Base-by-base conservation (phyloP, 2,329 filamentous ascomycete species). In the Colletotrichum echinochloae region DNA sequence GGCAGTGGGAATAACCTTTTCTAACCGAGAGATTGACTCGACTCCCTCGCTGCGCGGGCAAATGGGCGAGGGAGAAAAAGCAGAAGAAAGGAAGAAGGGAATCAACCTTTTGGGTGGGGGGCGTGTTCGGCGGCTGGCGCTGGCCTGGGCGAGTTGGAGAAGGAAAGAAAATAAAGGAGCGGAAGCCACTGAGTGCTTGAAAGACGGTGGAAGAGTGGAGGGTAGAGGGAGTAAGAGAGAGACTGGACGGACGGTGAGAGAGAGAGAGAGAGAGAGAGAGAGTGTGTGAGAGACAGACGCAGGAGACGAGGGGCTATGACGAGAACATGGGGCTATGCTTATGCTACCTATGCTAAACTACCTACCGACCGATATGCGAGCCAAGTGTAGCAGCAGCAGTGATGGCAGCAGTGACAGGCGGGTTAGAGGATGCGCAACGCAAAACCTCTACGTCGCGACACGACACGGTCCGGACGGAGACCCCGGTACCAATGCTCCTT, bases 161-260 rank as follows among this genome's bases (percentile, higher is more conserved):
- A 48, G 28, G 26, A 44, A 44, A 44, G 41, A 18, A 33, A 48
- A 46, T 33, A 35, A 46, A 44, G 44, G 28, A 65, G 60, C 51
- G 60, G 60, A 41, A 49, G 41, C 48, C 14, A 9, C 14, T 5
- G 52, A 51, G 51, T 28, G 33, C 26, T n/a, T 18, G 41, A 33
- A 35, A 44, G 39, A 46, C 20, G 30, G 26, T 18, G 41, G 41
- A 26, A 28, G 33, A 46, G 30, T 30, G n/a, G 23, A 33, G 23
- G 33, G 49, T n/a, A 11, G 30, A 14, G 20, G 16, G 51, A 39
- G 35, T n/a, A 14, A 26, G 18, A 28, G 51, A 44, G 61, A 46
- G 48, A 48, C 65, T 81, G 81, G 80, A 81, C 80, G 75, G 73
- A 77, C 71, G 30, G 30, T 33, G 30, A 33, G 30, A 33, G 30